These are phyloP conservation scores for Ophiostoma perfectum DNA, from an alignment of 2,329 filamentous ascomycete species.

Conservation along the genomic window DNA sequence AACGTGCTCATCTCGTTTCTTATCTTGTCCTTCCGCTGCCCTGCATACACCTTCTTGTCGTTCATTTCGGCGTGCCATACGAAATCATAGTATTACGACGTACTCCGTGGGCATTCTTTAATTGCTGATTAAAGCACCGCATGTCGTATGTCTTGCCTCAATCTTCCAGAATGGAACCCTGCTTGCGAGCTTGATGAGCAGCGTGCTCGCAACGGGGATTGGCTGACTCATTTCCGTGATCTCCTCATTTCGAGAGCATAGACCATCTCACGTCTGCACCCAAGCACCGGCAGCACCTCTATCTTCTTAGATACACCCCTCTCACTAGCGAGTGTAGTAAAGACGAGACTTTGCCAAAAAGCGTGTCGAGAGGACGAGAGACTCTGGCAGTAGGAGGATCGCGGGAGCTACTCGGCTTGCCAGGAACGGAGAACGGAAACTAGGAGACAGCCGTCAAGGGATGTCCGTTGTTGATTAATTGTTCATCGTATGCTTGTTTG, in stretches of 20 bases:
- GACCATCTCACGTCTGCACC: background rate
- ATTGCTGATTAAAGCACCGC: too few species aligned
- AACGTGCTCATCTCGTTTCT: background rate
- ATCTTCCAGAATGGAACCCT: too few species aligned
- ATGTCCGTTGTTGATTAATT: background rate
- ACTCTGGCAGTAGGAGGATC: background rate
- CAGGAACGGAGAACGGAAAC: constrained; percentile 8
- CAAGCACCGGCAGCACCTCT: background rate
- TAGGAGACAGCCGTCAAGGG: constrained; percentile 4
- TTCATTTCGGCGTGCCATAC: too few species aligned
- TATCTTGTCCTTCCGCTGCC: background rate
- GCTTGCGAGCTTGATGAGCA: background rate
- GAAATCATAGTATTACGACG: too few species aligned
- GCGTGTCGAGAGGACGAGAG: constrained; percentile 4
- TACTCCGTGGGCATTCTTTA: too few species aligned
- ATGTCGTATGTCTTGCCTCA: too few species aligned
- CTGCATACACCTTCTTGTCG: too few species aligned
- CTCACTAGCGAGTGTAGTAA: background rate
- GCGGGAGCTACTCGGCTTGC: constrained; percentile 11
- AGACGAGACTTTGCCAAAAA: background rate
- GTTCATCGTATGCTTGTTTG: too few species aligned
- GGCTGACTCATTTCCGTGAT: background rate
- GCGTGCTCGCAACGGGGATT: background rate
- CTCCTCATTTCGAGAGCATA: background rate
- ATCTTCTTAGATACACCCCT: background rate